Evolutionary conservation across 2,329 filamentous ascomycete genomes (phyloP).

Genomic region (Tolypocladium tundrense): DNA sequence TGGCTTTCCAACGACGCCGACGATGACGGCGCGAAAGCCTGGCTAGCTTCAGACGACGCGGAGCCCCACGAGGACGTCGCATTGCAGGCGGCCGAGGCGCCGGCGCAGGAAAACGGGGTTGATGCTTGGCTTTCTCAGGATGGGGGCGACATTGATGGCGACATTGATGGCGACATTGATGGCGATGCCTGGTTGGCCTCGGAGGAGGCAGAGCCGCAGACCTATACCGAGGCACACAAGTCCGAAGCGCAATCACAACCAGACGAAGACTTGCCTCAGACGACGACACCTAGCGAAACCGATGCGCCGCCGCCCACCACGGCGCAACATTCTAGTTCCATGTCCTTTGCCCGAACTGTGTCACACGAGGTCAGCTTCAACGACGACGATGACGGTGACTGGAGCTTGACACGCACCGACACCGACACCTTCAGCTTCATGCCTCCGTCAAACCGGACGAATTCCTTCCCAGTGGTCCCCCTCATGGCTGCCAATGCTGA

Average conservation of each 20-base stretch:
- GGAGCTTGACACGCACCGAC: constrained; percentile 39
- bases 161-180: constrained; percentile 11
- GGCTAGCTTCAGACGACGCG: constrained; percentile 11
- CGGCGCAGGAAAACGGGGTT: neutral
- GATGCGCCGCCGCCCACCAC: constrained; percentile 16
- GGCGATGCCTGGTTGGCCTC: constrained; percentile 15
- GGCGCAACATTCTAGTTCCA: constrained; percentile 47
- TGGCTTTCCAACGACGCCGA: constrained; percentile 10
- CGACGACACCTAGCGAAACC: neutral
- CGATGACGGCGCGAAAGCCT: constrained; percentile 10
- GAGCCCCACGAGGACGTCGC: neutral
- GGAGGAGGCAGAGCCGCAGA: constrained; percentile 7
- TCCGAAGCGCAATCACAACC: neutral
- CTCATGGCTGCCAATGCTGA: constrained; percentile 20
- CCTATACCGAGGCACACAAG: constrained; percentile 6
- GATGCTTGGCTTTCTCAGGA: neutral
- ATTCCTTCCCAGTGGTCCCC: constrained; percentile 52
- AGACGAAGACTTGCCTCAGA: neutral
- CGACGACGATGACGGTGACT: constrained; percentile 50
- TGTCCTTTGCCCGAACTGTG: constrained; percentile 55
- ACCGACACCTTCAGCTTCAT: constrained; percentile 52
- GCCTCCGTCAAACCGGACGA: constrained; percentile 45
- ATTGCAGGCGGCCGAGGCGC: neutral
- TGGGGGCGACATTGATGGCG: constrained; percentile 10
- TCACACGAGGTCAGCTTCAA: constrained; percentile 51